Evolutionary conservation across 139 green algal genomes (phyloP), one percentile per base, ranked within the genome.

Genomic region (Ettlia oleoabundans): DNA sequence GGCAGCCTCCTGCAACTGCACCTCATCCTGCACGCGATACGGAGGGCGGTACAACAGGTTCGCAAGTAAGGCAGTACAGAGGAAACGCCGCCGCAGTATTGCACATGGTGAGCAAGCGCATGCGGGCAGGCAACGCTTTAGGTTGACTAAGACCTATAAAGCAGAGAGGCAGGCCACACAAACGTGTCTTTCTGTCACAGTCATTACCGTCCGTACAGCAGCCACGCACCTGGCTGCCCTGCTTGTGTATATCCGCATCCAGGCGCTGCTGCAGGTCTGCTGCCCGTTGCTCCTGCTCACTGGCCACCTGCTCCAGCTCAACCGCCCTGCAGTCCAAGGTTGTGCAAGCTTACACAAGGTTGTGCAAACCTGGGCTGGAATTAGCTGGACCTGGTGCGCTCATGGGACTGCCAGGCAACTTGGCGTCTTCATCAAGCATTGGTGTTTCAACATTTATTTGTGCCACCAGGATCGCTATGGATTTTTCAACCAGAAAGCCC

Each of bases 181-280:
- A 15, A 15, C 47, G 15, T 58, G 47, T 15, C 13, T 15, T 58
- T 58, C 47, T 15, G 15, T 10, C 47, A 10, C 47, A n/a, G n/a
- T n/a, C n/a, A n/a, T n/a, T n/a, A n/a, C n/a, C n/a, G n/a, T n/a
- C 19, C 30, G 32, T n/a, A 26, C 64, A 33, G 37, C 28, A 75
- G 26, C 37, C 55, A 26, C 67, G 55, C 72, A 63, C 76, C 76
- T 64, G 32, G n/a, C 64, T 32, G 38, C 58, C 64, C 9, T 51
- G 41, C 32, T 40, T 30, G 42, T 66, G 63, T 30, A 63, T 82
- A 41, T 82, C 76, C 32, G 30, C 65, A 41, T 82, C 76, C n/a
- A 82, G 61, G 24, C 30, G 19, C 26, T 38, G 30, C 42, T 76
- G 76, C 6, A 37, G 22, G 13, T 52, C 32, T 26, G 71, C 53